These are phyloP conservation scores for Solanum lycopersicoides DNA, from an alignment of 257 asterid genomes.

Conservation along the genomic window DNA sequence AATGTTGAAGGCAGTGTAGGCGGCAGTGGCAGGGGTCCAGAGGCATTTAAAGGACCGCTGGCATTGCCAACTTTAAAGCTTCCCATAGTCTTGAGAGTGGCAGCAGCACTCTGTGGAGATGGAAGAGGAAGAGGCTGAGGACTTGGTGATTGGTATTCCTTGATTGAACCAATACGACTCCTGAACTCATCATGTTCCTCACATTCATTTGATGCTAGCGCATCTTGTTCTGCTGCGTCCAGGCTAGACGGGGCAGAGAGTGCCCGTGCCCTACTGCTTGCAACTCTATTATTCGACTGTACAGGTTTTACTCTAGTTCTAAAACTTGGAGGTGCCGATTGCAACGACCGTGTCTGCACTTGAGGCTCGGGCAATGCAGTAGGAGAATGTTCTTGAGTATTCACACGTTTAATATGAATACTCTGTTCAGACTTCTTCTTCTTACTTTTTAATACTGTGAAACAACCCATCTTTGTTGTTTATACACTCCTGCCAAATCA, in stretches of 20 bases:
- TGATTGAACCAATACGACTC: slow-evolving; percentile 52
- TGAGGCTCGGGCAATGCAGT: slow-evolving; percentile 75
- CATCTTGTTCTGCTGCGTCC: slow-evolving; percentile 52
- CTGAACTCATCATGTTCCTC: slow-evolving; percentile 68
- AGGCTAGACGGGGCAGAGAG: slow-evolving; percentile 80
- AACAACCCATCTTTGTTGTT: slow-evolving; percentile 64
- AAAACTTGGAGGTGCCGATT: slow-evolving; percentile 94
- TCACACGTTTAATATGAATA: slow-evolving; percentile 29
- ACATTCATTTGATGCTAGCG: slow-evolving; percentile 34
- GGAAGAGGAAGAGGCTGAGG: slow-evolving; percentile 99
- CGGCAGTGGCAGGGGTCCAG: slow-evolving; percentile 89
- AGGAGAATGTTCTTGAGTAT: slow-evolving; percentile 55
- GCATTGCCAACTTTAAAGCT: slow-evolving; percentile 58
- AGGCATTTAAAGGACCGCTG: slow-evolving; percentile 59
- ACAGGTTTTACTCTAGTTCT: slow-evolving; percentile 52
- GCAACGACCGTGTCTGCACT: slow-evolving; percentile 45
- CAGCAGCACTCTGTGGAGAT: slow-evolving; percentile 39
- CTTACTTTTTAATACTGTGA: slow-evolving; percentile 56
- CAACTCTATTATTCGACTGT: slow-evolving; percentile 20
- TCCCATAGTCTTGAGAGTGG: slow-evolving; percentile 39
- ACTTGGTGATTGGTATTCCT: slow-evolving; percentile 50
- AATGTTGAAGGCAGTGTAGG: slow-evolving; percentile 45
- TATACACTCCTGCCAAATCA: slow-evolving; percentile 18
- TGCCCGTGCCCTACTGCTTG: slow-evolving; percentile 43
- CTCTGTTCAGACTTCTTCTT: slow-evolving; percentile 61